Evolutionary conservation across 352 stramenopile genomes (phyloP).

Genomic region (Phytophthora litchii): DNA sequence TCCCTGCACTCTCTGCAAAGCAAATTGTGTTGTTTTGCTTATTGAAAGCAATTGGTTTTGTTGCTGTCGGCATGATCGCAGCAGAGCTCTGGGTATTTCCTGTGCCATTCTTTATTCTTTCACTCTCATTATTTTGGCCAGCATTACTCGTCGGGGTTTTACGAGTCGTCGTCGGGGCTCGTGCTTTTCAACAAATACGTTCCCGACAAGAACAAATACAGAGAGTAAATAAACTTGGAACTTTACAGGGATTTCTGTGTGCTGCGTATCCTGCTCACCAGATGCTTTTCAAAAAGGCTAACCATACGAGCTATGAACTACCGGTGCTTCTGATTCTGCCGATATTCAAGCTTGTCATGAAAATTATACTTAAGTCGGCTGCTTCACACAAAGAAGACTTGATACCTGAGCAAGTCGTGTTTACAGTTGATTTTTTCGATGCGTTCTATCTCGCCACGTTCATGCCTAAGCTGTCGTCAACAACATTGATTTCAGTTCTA

Average conservation of each 20-base stretch:
- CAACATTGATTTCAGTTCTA: conserved; percentile 3
- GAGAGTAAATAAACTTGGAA: neutral
- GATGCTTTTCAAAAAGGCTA: conserved; percentile 6
- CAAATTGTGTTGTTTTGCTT: conserved; percentile 1
- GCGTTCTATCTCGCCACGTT: conserved; percentile 22
- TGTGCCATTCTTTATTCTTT: conserved; percentile 5
- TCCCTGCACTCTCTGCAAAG: neutral
- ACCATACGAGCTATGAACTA: conserved; percentile 9
- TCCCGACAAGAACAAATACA: conserved; percentile 1
- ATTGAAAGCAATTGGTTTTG: conserved; percentile 2
- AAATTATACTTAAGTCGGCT: neutral
- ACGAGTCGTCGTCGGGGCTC: neutral
- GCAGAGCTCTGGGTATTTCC: conserved; percentile 12
- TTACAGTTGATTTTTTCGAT: conserved; percentile 25
- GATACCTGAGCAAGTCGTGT: conserved; percentile 21
- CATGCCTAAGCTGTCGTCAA: conserved; percentile 6
- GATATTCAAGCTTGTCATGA: conserved; percentile 11
- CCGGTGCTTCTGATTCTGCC: conserved; percentile 4
- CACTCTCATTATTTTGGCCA: neutral
- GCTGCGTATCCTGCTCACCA: conserved; percentile 13
- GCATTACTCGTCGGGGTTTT: neutral
- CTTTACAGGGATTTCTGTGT: neutral
- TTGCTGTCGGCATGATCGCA: conserved; percentile 1
- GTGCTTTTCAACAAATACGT: conserved; percentile 3
- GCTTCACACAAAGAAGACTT: conserved; percentile 11